Percentiles rank a stretch among this genome's conserved stretches.
Evolutionary conservation across 1,139 yeast genomes (phyloP).

Genomic region (Lodderomyces oxycetoniae): DNA sequence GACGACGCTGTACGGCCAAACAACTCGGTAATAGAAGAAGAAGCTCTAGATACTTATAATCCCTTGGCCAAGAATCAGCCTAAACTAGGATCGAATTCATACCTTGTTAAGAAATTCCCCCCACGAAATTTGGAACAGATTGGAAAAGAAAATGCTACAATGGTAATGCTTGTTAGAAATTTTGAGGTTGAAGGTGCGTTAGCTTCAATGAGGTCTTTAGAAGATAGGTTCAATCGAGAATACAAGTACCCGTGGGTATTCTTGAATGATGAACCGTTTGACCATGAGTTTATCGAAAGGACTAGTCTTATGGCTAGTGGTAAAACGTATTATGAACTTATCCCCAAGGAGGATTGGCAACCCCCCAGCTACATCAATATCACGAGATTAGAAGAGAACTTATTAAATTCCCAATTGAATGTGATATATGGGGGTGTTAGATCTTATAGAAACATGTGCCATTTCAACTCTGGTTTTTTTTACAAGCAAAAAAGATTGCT

Average conservation of each 20-base stretch:
- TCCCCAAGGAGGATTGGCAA: slow-evolving; percentile 42
- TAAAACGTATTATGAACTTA: slow-evolving; percentile 46
- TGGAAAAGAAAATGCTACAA: slow-evolving; percentile 49
- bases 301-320: slow-evolving; percentile 88
- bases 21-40: too few relatives aligned
- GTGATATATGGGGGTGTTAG: slow-evolving; percentile 39
- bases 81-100: slow-evolving; percentile 44
- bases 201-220: slow-evolving; percentile 40
- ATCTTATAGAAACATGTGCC: slow-evolving; percentile 48
- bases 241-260: slow-evolving; percentile 48
- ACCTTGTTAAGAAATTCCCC: slow-evolving; percentile 27
- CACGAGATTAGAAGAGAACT: slow-evolving; percentile 22
- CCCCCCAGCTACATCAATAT: slow-evolving; percentile 37
- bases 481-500: slow-evolving; percentile 37
- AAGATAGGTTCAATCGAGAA: slow-evolving; percentile 43
- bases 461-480: slow-evolving; percentile 44
- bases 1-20: too few relatives aligned
- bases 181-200: slow-evolving; percentile 39
- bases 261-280: slow-evolving; percentile 41
- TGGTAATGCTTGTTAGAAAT: slow-evolving; percentile 45
- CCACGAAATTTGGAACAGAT: slow-evolving; percentile 29
- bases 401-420: slow-evolving; percentile 21
- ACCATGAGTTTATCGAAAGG: slow-evolving; percentile 38
- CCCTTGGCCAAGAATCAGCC: slow-evolving; percentile 16
- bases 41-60: slow-evolving; percentile 5